Evolutionary conservation across 441 rosid species (phyloP), one percentile per base, ranked within the genome.

Genomic region (Cnidoscolus chayamansa): DNA sequence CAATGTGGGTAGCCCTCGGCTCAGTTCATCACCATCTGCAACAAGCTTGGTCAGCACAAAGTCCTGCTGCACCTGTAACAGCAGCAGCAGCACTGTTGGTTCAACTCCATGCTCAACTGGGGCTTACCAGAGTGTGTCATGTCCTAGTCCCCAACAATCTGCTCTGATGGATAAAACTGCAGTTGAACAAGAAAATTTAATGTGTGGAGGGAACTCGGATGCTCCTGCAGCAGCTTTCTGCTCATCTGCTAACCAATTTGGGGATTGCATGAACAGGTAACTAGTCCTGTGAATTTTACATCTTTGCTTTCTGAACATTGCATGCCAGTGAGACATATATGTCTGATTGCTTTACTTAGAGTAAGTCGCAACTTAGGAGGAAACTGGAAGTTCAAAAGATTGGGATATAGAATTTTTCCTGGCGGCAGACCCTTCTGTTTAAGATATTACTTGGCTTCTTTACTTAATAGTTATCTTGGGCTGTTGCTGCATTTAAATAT

Each of bases 41-140:
- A 72, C 85, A 56, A 89, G 97, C 81, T 86, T 88, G 79, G 82
- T 76, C 79, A 76, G 87, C 37, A 86, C 80, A 67, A 84, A 93
- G 74, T 81, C 83, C 81, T 72, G 82, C 76, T 81, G 90, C 71
- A 82, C 86, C 58, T 82, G 79, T 76, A 86, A 86, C 71, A 86
- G 89, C 60, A 77, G 85, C 71, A 81, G 81, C 61, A 75, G 80
- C 71, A 86, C 90, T 77, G 80, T 84, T 78, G 81, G 86, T 80
- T 90, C 93, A 0, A 79, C 82, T 84, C 87, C 94, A 31, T 79
- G 80, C 35, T 61, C 86, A 31, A 43, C 75, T 62, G 88, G 86
- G 72, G 83, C 87, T 47, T 86, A 79, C 80, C 89, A 86, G 68
- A 84, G 80, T 71, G 84, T 67, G 71, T 87, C 82, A 71, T 77